These are phyloP conservation scores for Puccinia polysora DNA, from an alignment of 1,284 basidiomycete species.

Conservation along the genomic window DNA sequence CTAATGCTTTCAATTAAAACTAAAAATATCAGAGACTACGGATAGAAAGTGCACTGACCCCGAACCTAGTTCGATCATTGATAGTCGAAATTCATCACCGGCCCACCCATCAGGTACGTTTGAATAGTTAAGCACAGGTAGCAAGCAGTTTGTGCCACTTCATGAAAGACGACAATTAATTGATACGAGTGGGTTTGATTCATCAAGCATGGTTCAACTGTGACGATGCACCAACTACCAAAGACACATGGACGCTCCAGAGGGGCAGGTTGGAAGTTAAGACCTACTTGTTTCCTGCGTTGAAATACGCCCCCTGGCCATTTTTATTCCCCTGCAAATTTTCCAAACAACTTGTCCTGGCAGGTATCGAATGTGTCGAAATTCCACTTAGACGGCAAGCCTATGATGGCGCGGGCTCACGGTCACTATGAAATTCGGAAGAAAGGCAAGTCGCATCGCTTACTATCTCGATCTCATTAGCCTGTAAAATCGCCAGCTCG, in stretches of 20 bases:
- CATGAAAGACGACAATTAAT: no score
- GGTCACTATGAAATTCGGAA: not conserved
- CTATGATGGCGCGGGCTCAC: not conserved
- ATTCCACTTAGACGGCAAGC: constrained; percentile 21
- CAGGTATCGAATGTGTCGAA: constrained; percentile 3
- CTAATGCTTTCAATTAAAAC: not conserved
- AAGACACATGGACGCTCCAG: no score
- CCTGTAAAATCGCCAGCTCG: constrained; percentile 34
- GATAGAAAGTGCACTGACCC: constrained; percentile 9
- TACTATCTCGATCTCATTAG: constrained; percentile 27
- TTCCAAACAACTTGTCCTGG: not conserved
- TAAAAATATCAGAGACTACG: not conserved
- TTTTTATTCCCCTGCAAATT: not conserved
- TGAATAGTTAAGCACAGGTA: not conserved
- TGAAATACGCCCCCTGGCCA: not conserved
- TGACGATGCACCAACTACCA: no score
- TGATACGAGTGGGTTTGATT: no score
- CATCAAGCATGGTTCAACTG: no score
- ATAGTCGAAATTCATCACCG: constrained; percentile 11
- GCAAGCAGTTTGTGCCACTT: not conserved
- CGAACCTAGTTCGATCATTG: constrained; percentile 36
- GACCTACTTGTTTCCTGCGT: no score
- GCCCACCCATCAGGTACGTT: not conserved
- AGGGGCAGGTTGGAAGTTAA: no score
- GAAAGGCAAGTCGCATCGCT: not conserved